A percentile compares a stretch with the other conserved stretches of the same genome.
phyloP scores from a whole-genome alignment of 2,329 filamentous ascomycete species.

The Corynespora cassiicola region DNA sequence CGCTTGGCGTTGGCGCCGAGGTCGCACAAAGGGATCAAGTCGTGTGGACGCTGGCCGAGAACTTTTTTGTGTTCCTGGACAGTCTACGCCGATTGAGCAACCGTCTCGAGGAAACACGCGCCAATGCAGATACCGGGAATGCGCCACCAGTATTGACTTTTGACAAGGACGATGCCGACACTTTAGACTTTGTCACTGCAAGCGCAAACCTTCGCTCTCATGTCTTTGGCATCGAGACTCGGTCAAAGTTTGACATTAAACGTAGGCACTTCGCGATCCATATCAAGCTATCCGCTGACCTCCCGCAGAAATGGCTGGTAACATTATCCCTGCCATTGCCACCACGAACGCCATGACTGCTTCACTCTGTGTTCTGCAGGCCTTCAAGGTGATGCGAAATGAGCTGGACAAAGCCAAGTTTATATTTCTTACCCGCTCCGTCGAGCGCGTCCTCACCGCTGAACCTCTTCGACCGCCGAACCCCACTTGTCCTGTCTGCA shows the following conservation, averaged over 20 bases:
- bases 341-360: conserved; percentile 98
- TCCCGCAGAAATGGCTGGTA: conserved; percentile 86
- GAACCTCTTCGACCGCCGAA: conserved; percentile 70
- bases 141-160: conserved; percentile 74
- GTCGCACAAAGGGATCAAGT: conserved; percentile 73
- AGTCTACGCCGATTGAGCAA: conserved; percentile 79
- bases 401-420: conserved; percentile 75
- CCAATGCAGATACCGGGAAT: conserved; percentile 56
- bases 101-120: conserved; percentile 71
- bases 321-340: conserved; percentile 97
- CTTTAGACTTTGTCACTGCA: conserved; percentile 90
- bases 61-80: conserved; percentile 84
- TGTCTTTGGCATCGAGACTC: conserved; percentile 86
- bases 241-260: conserved; percentile 96
- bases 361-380: conserved; percentile 87
- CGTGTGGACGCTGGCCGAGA: conserved; percentile 83
- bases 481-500: conserved; percentile 82
- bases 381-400: conserved; percentile 84
- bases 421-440: conserved; percentile 79
- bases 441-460: conserved; percentile 64
- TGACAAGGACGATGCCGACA: conserved; percentile 96
- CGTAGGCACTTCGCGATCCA: conserved; percentile 48
- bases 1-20: conserved; percentile 58
- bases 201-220: conserved; percentile 87
- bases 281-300: conserved; percentile 9